These are phyloP conservation scores for Populus tremula DNA, from an alignment of 345 rosid genomes.

Conservation along the genomic window DNA sequence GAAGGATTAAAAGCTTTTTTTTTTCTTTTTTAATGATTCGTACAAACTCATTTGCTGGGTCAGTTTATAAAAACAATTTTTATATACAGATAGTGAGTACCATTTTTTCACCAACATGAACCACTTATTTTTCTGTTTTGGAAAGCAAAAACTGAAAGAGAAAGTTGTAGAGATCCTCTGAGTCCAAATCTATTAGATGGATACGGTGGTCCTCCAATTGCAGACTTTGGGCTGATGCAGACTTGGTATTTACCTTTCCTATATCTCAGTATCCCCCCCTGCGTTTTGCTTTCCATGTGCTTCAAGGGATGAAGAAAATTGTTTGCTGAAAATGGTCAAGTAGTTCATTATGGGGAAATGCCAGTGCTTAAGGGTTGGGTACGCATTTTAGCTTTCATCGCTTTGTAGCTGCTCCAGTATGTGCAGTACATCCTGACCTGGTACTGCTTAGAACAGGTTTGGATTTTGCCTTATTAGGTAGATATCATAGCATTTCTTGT, in stretches of 20 bases:
- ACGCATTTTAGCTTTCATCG: constrained; percentile 46
- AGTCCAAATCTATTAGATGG: neutral
- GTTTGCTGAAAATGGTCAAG: too few species aligned
- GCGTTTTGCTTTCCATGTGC: constrained; percentile 28
- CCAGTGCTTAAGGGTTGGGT: too few species aligned
- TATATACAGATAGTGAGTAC: neutral
- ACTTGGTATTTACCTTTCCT: neutral
- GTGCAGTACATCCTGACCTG: constrained; percentile 66
- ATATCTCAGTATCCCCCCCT: too few species aligned
- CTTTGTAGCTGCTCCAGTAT: constrained; percentile 76
- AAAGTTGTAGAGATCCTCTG: neutral
- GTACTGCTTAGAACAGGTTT: constrained; percentile 94
- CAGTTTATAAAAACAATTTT: neutral
- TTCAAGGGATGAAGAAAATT: constrained; percentile 48
- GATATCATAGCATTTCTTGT: constrained; percentile 8
- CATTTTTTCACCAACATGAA: neutral
- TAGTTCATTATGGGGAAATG: too few species aligned
- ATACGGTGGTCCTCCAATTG: neutral
- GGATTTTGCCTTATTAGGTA: constrained; percentile 33
- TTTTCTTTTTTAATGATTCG: too few species aligned
- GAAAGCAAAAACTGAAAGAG: neutral
- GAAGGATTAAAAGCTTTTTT: too few species aligned
- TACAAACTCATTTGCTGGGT: too few species aligned
- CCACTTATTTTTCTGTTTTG: neutral
- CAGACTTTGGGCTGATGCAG: constrained; percentile 6